Percentiles rank a stretch among this genome's conserved stretches.
These are phyloP conservation scores for Otatea glauca DNA, from an alignment of 176 grass and related monocot genomes.

Conservation along the genomic window DNA sequence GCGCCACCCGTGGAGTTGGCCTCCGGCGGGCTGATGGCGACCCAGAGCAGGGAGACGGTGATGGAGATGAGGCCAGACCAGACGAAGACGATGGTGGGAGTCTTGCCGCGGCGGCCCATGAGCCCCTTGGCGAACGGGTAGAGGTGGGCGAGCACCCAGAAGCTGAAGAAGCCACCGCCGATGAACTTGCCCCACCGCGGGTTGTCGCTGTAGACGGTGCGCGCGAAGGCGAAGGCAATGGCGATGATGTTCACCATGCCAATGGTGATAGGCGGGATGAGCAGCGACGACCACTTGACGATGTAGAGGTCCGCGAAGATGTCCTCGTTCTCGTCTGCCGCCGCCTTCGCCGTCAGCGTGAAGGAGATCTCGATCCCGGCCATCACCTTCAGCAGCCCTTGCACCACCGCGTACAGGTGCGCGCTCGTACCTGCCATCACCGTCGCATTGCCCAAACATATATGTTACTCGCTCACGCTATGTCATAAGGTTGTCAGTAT, in stretches of 20 bases:
- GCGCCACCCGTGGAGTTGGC: not conserved
- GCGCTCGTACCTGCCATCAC: slow-evolving; percentile 55
- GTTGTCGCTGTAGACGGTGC: slow-evolving; percentile 73
- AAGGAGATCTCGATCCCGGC: slow-evolving; percentile 94
- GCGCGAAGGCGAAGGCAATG: slow-evolving; percentile 76
- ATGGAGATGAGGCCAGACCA: slow-evolving; percentile 81
- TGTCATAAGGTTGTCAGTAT: too few relatives aligned
- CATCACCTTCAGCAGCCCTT: slow-evolving; percentile 77
- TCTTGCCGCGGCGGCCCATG: slow-evolving; percentile 83
- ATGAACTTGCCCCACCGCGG: slow-evolving; percentile 87
- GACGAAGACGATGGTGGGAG: slow-evolving; percentile 88
- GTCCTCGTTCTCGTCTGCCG: slow-evolving; percentile 72
- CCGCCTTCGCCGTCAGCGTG: slow-evolving; percentile 77
- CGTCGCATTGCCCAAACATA: too few relatives aligned
- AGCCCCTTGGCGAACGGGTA: slow-evolving; percentile 86
- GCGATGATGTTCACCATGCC: slow-evolving; percentile 94
- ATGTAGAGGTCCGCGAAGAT: slow-evolving; percentile 83
- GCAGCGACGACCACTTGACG: slow-evolving; percentile 80
- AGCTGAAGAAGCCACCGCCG: slow-evolving; percentile 87
- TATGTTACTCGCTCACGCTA: too few relatives aligned
- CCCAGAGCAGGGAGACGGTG: slow-evolving; percentile 79
- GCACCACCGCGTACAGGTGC: slow-evolving; percentile 79
- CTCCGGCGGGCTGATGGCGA: slow-evolving; percentile 75
- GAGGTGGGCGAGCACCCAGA: slow-evolving; percentile 86
- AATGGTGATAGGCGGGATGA: slow-evolving; percentile 84